These are phyloP conservation scores for Medicago arabica DNA, from an alignment of 306 rosid genomes.

Conservation along the genomic window DNA sequence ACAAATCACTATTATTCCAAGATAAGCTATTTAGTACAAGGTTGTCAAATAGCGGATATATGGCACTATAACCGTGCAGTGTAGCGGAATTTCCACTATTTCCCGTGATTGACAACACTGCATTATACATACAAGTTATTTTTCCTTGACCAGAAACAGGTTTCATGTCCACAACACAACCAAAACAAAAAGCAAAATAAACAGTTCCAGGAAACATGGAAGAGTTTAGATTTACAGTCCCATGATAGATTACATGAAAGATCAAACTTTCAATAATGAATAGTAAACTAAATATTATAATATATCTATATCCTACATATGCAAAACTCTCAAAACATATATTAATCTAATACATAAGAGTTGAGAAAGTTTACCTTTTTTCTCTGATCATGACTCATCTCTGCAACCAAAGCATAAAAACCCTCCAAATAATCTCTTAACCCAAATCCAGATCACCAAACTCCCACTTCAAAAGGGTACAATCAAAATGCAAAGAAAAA, in stretches of 20 bases:
- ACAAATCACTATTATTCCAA: no score
- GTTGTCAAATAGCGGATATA: no score
- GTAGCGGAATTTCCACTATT: no score
- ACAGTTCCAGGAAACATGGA: slow-evolving; percentile 32
- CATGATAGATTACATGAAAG: slow-evolving; percentile 3
- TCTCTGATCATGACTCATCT: slow-evolving; percentile 88
- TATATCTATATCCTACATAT: neutral
- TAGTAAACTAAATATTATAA: neutral
- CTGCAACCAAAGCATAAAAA: slow-evolving; percentile 60
- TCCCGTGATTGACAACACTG: no score
- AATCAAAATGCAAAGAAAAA: slow-evolving; percentile 41
- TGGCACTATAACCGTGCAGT: no score
- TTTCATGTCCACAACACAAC: slow-evolving; percentile 22
- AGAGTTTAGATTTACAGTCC: slow-evolving; percentile 22
- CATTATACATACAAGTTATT: no score
- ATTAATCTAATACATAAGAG: slow-evolving; percentile 20
- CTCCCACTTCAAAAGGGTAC: slow-evolving; percentile 35
- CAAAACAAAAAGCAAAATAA: slow-evolving; percentile 8
- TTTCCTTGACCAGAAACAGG: slow-evolving; percentile 16
- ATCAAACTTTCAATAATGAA: slow-evolving; percentile 21
- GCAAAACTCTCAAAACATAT: slow-evolving; percentile 37
- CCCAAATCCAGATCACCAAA: slow-evolving; percentile 59
- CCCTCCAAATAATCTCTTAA: slow-evolving; percentile 40
- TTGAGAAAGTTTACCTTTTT: slow-evolving; percentile 74
- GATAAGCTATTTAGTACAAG: no score